Base-by-base conservation (phyloP, 1,284 basidiomycete species). In the Sanguinoderma infundibulare region DNA sequence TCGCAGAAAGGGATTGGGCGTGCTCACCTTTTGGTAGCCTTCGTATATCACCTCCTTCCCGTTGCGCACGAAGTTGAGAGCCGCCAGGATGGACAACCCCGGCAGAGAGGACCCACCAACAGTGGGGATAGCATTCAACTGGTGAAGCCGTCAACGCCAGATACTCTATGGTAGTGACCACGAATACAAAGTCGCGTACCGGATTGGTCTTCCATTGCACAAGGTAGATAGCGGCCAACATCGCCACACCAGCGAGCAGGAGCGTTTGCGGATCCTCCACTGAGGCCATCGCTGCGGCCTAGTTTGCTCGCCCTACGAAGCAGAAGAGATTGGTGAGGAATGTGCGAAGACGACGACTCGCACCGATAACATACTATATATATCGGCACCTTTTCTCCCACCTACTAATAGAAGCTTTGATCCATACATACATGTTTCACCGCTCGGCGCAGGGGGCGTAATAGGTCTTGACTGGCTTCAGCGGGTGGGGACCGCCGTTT, bases 51-150 rank as follows among this genome's bases (percentile, higher is more conserved):
- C 5, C 1, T 57, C 36, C 20, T 34, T 59, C 66, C 54, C 69
- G 42, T 71, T 26, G 2, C 42, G 42, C 28, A 59, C 32, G 42
- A 58, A 64, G 14, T 56, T 47, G 26, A 66, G 59, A 5, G 67
- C 67, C 2, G 65, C 63, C 17, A 73, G 28, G 40, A 70, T 73
- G 1, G 71, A 73, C 2, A 68, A 44, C 10, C 74, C 17, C 3
- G 69, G 61, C 3, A 66, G 63, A 1, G 66, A 68, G 15, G 66
- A 54, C 0, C 62, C 62, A 8, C 72, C 73, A 12, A 76, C 51
- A 6, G 72, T 72, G 1, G 74, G 74, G 15, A 76, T 74, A 24
- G 47, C 20, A 10, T 34, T 53, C 14, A 67, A 54, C 66, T 65
- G 32, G n/a, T 17, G 17, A 7, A 34, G 7, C 6, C 3, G n/a